Base-by-base conservation (phyloP, 2,329 filamentous ascomycete genomes). In the Colletotrichum sp. region DNA sequence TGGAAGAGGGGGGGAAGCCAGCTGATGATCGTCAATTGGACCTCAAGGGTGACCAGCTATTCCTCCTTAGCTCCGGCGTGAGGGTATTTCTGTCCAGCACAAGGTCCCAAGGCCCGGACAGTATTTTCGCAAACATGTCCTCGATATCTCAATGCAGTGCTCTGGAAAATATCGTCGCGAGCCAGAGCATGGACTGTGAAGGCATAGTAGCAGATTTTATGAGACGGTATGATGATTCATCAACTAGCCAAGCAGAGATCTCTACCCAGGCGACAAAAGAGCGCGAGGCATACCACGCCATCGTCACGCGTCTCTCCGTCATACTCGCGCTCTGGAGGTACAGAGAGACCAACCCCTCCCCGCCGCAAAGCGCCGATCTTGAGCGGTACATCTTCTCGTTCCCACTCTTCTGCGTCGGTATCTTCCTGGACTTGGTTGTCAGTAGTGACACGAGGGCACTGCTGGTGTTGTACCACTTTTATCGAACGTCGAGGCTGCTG, bases 371-470 rank as follows among this genome's bases (percentile, higher is more conserved):
- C 15, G 56, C 66, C 7, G 79, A 83, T 62, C 55, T 80, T 10
- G 80, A 80, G 77, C 77, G 80, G 28, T 80, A 79, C 70, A 75
- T 82, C 62, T 75, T 81, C 58, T 78, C 79, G 13, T 82, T 83
- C 61, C 79, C 81, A 10, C 79, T 82, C 62, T 75, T 82, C 52
- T 82, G 79, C 70, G 79, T 78, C 58, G 79, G 79, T 10, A 77
- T 78, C 15, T 77, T 83, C 48, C 66, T 80, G 30, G 71, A 76
- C 22, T 66, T 82, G 30, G 79, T 80, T 6, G 52, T 70, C 16
- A 68, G 60, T 6, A 78, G 80, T 12, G 81, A 83, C 36, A 77
- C 80, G 61, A 55, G 81, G 25, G 80, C 79, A 3, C 70, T 83
- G 30, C 76, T 82, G 7, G 30, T 82, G 34, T 72, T 83, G 55